A percentile compares a stretch with the other conserved stretches of the same genome.
Conservation (phyloP, 2,329 filamentous ascomycete species). For the Trichoderma sp. region DNA sequence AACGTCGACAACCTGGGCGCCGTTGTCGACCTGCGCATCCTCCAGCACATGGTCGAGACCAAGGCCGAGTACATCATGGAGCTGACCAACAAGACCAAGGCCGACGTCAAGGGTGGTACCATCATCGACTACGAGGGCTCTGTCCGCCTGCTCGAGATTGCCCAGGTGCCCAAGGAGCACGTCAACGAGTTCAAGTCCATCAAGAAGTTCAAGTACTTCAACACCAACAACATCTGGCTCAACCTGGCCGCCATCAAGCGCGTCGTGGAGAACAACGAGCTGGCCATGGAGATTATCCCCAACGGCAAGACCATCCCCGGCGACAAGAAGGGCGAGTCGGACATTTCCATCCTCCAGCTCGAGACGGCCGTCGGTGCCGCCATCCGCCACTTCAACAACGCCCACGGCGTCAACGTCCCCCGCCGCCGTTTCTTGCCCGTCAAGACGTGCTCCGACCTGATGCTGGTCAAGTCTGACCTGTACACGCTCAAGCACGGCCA, state of each 20-base stretch:
- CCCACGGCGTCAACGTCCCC: constrained; percentile 97
- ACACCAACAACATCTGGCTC: constrained; percentile 99
- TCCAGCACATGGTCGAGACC: constrained; percentile 99
- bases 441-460: constrained; percentile 99
- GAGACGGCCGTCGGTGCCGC: constrained; percentile 98
- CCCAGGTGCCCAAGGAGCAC: constrained; percentile 99
- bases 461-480: constrained; percentile 99
- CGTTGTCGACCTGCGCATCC: constrained; percentile 94
- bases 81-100: constrained; percentile 99
- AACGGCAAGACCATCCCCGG: constrained; percentile 98
- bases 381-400: constrained; percentile 98
- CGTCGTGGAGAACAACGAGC: constrained; percentile 96
- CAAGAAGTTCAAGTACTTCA: constrained; percentile 99
- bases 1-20: constrained; percentile 99
- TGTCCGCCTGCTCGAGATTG: constrained; percentile 95
- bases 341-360: constrained; percentile 95
- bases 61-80: constrained; percentile 99
- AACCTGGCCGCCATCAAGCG: constrained; percentile 97
- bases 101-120: constrained; percentile 99
- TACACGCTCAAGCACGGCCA: constrained; percentile 99
- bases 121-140: constrained; percentile 99
- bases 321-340: constrained; percentile 99
- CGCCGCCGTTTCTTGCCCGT: constrained; percentile 97
- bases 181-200: constrained; percentile 99
- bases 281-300: constrained; percentile 99